Conservation (phyloP, 106 monocot genomes). For the Xerophyta viscosa region DNA sequence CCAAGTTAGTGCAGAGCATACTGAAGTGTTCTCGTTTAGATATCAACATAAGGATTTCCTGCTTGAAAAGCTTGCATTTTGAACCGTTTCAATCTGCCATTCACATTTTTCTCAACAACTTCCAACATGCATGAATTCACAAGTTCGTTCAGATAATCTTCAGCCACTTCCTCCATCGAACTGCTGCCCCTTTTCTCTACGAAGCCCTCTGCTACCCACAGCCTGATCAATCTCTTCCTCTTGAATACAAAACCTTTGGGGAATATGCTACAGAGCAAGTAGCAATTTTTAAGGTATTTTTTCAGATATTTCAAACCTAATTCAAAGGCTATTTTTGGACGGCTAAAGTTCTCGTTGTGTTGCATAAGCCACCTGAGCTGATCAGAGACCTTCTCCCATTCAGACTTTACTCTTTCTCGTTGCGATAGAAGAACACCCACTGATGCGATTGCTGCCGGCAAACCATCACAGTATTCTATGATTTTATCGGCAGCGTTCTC, state of each 20-base stretch:
- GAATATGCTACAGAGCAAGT: slow-evolving; percentile 16
- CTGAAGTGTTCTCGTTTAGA: slow-evolving; percentile 7
- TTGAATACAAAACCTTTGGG: slow-evolving; percentile 12
- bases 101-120: slow-evolving; percentile 8
- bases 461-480: no score
- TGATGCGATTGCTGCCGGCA: slow-evolving; percentile 4
- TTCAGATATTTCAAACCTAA: slow-evolving; percentile 20
- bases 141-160: slow-evolving; percentile 24
- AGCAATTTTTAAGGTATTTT: slow-evolving; percentile 18
- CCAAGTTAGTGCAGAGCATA: not conserved
- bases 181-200: slow-evolving; percentile 1
- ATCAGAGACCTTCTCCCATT: not conserved
- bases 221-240: slow-evolving; percentile 8
- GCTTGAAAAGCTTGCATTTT: slow-evolving; percentile 17
- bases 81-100: not conserved
- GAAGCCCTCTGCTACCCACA: slow-evolving; percentile 37
- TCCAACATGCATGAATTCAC: slow-evolving; percentile 23
- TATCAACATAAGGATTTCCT: slow-evolving; percentile 4
- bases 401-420: not conserved
- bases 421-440: not conserved
- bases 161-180: slow-evolving; percentile 25
- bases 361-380: not conserved
- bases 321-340: slow-evolving; percentile 1
- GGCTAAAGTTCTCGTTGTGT: not conserved
- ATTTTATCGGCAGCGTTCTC: no score